Evolutionary conservation across 1,139 yeast genomes (phyloP).

Genomic region (Yamadazyma atlantica): DNA sequence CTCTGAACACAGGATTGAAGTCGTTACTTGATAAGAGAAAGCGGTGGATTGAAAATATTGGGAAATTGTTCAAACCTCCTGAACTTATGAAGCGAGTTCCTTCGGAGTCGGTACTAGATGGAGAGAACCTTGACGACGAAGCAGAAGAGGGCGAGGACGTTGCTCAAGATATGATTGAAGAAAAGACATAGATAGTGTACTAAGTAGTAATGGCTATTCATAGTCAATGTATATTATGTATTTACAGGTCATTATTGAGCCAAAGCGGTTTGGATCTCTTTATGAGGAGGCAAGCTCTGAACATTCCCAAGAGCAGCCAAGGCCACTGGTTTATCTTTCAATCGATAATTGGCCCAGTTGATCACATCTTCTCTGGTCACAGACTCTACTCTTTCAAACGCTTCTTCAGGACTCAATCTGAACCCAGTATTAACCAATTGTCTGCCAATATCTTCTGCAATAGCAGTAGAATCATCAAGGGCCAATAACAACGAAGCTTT

Average conservation of each 20-base stretch:
- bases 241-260: constrained; percentile 9
- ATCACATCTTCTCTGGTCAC: constrained; percentile 80
- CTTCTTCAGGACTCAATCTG: constrained; percentile 88
- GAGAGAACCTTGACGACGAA: constrained; percentile 35
- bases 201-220: too few species aligned
- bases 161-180: constrained; percentile 43
- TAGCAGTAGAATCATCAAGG: constrained; percentile 91
- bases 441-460: constrained; percentile 97
- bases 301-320: constrained; percentile 89
- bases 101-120: constrained; percentile 49
- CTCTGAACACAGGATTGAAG: constrained; percentile 74
- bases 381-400: constrained; percentile 77
- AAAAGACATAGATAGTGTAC: constrained; percentile 4
- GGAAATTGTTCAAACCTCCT: constrained; percentile 72
- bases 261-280: constrained; percentile 47
- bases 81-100: constrained; percentile 80
- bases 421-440: constrained; percentile 94
- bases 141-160: constrained; percentile 47
- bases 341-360: constrained; percentile 83
- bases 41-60: constrained; percentile 89
- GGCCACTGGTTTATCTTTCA: constrained; percentile 79
- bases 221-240: too few species aligned
- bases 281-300: constrained; percentile 58
- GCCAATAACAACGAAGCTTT: constrained; percentile 89
- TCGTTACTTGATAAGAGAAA: constrained; percentile 80